Percentiles rank a stretch among this genome's conserved stretches.
Conservation (phyloP, 2,329 filamentous ascomycete genomes). For the Emmonsiellopsis sp. region DNA sequence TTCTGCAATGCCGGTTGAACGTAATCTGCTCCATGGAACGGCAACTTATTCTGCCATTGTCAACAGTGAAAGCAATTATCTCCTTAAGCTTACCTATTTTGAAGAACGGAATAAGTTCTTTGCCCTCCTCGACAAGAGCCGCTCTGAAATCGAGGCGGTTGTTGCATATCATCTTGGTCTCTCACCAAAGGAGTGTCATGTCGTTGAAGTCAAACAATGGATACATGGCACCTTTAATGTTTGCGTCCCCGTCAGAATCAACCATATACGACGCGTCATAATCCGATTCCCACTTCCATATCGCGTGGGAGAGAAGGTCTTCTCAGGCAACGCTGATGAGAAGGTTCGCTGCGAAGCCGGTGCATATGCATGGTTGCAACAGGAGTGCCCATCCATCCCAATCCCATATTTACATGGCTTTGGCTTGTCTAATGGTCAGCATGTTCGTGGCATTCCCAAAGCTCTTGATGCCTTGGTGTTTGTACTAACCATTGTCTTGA, state of each 20-base stretch:
- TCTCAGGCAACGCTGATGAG: constrained; percentile 21
- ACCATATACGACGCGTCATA: constrained; percentile 7
- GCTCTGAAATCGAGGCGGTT: neutral
- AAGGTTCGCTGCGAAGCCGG: constrained; percentile 21
- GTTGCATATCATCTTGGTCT: constrained; percentile 5
- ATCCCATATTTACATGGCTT: constrained; percentile 22
- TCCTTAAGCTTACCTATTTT: neutral
- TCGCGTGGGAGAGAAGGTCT: constrained; percentile 15
- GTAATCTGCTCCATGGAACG: neutral
- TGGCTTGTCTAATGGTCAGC: constrained; percentile 16
- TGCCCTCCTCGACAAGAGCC: neutral
- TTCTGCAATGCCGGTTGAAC: neutral
- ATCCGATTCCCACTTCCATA: constrained; percentile 20
- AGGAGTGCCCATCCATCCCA: constrained; percentile 18
- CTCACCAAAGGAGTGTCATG: constrained; percentile 8
- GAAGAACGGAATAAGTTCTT: neutral
- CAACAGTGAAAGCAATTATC: neutral
- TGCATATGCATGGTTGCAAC: constrained; percentile 20
- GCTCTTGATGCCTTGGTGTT: neutral
- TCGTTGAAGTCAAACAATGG: constrained; percentile 13
- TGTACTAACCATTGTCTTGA: neutral
- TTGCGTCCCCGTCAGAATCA: constrained; percentile 17
- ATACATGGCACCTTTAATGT: constrained; percentile 17
- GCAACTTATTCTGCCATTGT: neutral
- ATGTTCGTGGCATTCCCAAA: constrained; percentile 7